Evolutionary conservation across 352 stramenopile genomes (phyloP).

Genomic region (Phytophthora boehmeriae): DNA sequence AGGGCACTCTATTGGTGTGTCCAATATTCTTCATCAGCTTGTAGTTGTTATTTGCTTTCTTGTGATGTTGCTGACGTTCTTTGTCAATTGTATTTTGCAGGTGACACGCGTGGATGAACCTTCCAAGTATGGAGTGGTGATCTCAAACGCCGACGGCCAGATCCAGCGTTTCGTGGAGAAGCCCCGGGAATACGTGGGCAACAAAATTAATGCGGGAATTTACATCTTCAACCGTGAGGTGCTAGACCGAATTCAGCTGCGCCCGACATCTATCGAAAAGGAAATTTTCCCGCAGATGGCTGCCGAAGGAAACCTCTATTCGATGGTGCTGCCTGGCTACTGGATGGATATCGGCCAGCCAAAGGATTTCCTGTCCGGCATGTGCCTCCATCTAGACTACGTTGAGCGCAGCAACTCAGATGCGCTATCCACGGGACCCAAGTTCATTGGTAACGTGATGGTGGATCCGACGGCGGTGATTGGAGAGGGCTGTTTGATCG

Average conservation of each 20-base stretch:
- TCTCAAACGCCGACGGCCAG: constrained; percentile 76
- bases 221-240: constrained; percentile 91
- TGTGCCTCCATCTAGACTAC: constrained; percentile 86
- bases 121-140: constrained; percentile 90
- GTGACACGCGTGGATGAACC: constrained; percentile 87
- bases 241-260: constrained; percentile 85
- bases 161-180: constrained; percentile 92
- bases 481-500: constrained; percentile 80
- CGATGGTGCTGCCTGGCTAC: constrained; percentile 87
- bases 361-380: constrained; percentile 89
- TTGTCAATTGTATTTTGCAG: background rate
- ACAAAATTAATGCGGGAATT: constrained; percentile 92
- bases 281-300: constrained; percentile 92
- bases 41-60: background rate
- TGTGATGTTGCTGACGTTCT: background rate
- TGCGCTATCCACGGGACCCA: constrained; percentile 59
- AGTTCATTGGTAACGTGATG: constrained; percentile 88
- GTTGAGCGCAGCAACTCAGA: constrained; percentile 54
- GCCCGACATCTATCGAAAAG: constrained; percentile 91
- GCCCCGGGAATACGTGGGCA: constrained; percentile 87
- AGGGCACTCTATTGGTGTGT: constrained; percentile 79
- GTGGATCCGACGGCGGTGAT: constrained; percentile 81
- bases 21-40: too few species aligned
- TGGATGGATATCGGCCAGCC: constrained; percentile 93
- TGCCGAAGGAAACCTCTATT: constrained; percentile 84